phyloP scores from a whole-genome alignment of 805 yeast species.

The Lipomyces kockii region DNA sequence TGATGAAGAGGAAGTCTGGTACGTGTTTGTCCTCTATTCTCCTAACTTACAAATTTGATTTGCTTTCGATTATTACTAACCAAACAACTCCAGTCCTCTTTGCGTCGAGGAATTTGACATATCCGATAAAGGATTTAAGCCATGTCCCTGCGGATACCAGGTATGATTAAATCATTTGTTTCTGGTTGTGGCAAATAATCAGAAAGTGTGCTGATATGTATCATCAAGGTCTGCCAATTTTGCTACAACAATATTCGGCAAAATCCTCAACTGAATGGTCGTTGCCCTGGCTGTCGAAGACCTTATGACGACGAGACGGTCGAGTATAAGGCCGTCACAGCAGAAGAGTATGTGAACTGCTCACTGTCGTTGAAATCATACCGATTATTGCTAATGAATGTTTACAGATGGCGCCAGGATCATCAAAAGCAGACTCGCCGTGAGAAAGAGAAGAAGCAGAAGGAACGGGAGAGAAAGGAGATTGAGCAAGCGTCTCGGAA shows the following conservation, averaged over 20 bases:
- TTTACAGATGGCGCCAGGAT: constrained; percentile 61
- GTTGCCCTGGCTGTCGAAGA: constrained; percentile 97
- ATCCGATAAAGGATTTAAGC: constrained; percentile 93
- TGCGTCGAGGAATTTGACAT: constrained; percentile 98
- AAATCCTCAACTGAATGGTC: constrained; percentile 92
- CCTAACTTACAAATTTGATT: background rate
- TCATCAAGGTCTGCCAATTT: constrained; percentile 86
- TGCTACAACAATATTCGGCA: constrained; percentile 96
- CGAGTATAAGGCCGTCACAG: constrained; percentile 78
- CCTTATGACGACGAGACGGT: constrained; percentile 91
- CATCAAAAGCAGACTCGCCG: constrained; percentile 79
- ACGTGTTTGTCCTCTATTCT: constrained; percentile 40
- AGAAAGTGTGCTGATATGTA: background rate
- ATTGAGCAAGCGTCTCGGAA: constrained; percentile 73
- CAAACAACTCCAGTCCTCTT: constrained; percentile 63
- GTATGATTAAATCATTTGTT: constrained; percentile 8
- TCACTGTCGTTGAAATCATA: background rate
- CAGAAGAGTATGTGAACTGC: constrained; percentile 63
- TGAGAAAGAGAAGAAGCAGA: constrained; percentile 72
- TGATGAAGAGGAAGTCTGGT: constrained; percentile 78
- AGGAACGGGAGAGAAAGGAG: constrained; percentile 90
- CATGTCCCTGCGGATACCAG: constrained; percentile 97
- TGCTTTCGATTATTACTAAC: constrained; percentile 32
- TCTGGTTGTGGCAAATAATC: background rate
- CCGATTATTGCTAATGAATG: background rate